These are phyloP conservation scores for Arabidopsis hybrid DNA, from an alignment of 441 rosid genomes.

Conservation along the genomic window DNA sequence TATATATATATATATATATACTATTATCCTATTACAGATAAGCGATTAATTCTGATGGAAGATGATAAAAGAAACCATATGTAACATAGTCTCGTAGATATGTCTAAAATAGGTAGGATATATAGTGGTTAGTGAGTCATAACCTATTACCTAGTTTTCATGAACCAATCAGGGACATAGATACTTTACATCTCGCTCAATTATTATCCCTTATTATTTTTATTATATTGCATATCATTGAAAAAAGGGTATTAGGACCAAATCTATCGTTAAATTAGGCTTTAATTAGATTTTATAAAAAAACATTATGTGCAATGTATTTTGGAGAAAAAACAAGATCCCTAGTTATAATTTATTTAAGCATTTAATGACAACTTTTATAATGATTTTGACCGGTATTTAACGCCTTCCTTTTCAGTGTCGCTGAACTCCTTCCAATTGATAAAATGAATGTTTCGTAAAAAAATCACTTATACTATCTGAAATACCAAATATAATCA, in stretches of 20 bases:
- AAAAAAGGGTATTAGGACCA: conserved; percentile 16
- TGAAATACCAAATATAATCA: neutral
- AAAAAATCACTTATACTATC: neutral
- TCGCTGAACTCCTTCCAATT: neutral
- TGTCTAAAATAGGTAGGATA: neutral
- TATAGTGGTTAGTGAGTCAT: conserved; percentile 45
- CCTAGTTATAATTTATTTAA: conserved; percentile 9
- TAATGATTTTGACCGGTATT: conserved; percentile 4
- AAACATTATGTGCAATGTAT: conserved; percentile 23
- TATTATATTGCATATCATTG: conserved; percentile 32
- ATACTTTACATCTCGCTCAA: conserved; percentile 35
- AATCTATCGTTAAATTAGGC: conserved; percentile 36
- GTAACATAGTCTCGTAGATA: conserved; percentile 7
- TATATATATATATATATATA: neutral
- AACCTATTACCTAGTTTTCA: conserved; percentile 42
- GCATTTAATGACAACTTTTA: neutral
- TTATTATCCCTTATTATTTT: conserved; percentile 25
- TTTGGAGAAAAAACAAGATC: conserved; percentile 32
- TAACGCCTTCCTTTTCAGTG: neutral
- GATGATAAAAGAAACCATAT: conserved; percentile 7
- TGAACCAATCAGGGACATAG: conserved; percentile 39
- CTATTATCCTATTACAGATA: neutral
- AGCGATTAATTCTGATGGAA: conserved; percentile 4
- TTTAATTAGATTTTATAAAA: conserved; percentile 16
- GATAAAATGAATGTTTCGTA: neutral